Base-by-base conservation (phyloP, 2,329 filamentous ascomycete species). In the Ilyonectria mors-panacis region DNA sequence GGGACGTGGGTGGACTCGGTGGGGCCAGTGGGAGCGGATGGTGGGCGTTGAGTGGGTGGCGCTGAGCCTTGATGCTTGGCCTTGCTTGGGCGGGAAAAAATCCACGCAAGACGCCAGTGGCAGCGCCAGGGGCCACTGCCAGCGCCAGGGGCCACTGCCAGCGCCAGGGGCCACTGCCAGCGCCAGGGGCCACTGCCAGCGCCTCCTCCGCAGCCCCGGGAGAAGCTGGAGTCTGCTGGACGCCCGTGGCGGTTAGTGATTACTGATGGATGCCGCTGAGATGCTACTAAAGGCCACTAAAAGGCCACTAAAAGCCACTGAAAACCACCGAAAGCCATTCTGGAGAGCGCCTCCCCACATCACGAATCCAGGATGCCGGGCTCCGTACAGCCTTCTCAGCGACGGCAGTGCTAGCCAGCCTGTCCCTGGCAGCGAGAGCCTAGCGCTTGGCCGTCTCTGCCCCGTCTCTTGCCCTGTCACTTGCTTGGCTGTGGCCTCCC, bases 1-100 rank as follows among this genome's bases (percentile, higher is more conserved):
- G 45, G 45, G 61, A 50, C 15, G 45, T 62, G 59, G 50, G 61
- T 33, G 61, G 55, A 58, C 61, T 58, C 39, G 28, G 44, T 48
- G 48, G 56, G 28, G 37, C 56, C 56, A 35, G 28, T 47, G 37
- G 17, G 33, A 55, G 47, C 60, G 33, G 44, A 37, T 35, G 51
- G 51, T 50, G 37, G 33, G 33, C 23, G 23, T 33, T 47, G 30
- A 57, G 47, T 58, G 37, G 61, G 47, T 58, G 54, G 61, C 45
- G 45, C 44, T 56, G 33, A 10, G 23, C 33, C 45, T 51, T 57
- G 54, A n/a, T 28, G 44, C 19, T 44, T 58, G 35, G 35, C 39
- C 7, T 23, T 3, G 12, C 56, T 54, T n/a, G 59, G 35, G 39
- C 28, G 50, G 59, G 50, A 47, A 39, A 39, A 48, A 62, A 62